phyloP scores from a whole-genome alignment of 2,329 filamentous ascomycete species.

The Epichloe sibirici region DNA sequence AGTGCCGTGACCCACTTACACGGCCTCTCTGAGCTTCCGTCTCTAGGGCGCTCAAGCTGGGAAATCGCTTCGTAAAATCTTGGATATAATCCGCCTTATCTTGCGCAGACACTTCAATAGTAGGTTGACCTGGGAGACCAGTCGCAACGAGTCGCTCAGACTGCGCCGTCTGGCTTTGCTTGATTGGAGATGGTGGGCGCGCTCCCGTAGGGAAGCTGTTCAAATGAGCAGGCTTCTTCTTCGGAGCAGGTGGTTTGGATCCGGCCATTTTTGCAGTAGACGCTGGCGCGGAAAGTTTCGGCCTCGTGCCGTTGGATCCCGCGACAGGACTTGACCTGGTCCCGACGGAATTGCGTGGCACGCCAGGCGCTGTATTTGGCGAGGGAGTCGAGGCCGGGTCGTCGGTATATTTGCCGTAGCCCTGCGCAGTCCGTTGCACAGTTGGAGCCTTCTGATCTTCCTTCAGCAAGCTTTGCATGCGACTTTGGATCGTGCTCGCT shows the following conservation, averaged over 20 bases:
- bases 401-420: constrained; percentile 80
- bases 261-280: constrained; percentile 14
- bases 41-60: constrained; percentile 73
- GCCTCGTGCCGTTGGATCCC: not conserved
- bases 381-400: constrained; percentile 23
- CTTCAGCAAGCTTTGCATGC: constrained; percentile 73
- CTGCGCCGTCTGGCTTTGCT: constrained; percentile 18
- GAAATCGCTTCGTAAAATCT: constrained; percentile 75
- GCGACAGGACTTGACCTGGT: not conserved
- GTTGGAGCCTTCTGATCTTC: constrained; percentile 54
- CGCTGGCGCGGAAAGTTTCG: constrained; percentile 3
- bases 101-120: constrained; percentile 41
- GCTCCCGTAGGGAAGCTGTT: constrained; percentile 39
- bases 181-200: constrained; percentile 32
- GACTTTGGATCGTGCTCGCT: constrained; percentile 70
- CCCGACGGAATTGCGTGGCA: constrained; percentile 37
- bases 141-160: constrained; percentile 30
- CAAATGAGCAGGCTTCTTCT: constrained; percentile 49
- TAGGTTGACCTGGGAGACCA: constrained; percentile 35
- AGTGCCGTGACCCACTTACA: constrained; percentile 18
- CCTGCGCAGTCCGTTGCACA: constrained; percentile 63
- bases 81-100: constrained; percentile 54
- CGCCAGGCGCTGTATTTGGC: constrained; percentile 29
- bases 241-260: constrained; percentile 41
- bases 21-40: constrained; percentile 53